Evolutionary conservation across 345 rosid genomes (phyloP), one percentile per base, ranked within the genome.

Genomic region (Arabidopsis suecica): DNA sequence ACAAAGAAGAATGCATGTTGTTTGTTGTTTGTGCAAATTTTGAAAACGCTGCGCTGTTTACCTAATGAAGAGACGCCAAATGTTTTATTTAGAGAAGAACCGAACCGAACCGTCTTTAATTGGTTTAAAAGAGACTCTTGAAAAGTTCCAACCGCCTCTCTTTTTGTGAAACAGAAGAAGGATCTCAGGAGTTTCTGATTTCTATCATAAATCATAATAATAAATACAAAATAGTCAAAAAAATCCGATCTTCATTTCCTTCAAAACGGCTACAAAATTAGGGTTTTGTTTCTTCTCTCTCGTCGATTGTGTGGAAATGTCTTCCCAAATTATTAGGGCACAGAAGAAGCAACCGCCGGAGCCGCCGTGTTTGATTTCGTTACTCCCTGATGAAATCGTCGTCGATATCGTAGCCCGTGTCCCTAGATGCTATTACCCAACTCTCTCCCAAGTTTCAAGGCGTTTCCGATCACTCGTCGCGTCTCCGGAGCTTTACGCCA

Each of bases 401-500:
- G 7, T 76, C 42, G 70, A 76, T 6, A 61, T 62, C 70, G 20
- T 69, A 0, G 59, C 75, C 5, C 79, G 75, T 23, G 75, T 69
- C 2, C 64, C 79, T 0, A 47, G 70, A 42, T 69, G 13, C 42
- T 69, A 36, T 4, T 54, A 76, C 13, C 75, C 74, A 11, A 54
- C 58, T 2, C 70, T 69, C 65, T 69, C 71, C 4, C 57, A 44
- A 9, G 75, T 69, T 0, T 76, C 75, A 2, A 53, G 23, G 37
- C 58, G 65, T n/a, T 62, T 76, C 70, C 65, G 75, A 1, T 76
- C 75, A 7, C 75, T 76, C 70, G 41, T 76, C n/a, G 5, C 70
- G 0, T 69, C 79, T 0, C 44, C 65, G 12, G 70, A 76, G 65
- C 70, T 76, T 12, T 69, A 69, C 79, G 23, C 9, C 12, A 54